These are phyloP conservation scores for Cornus controversa DNA, from an alignment of 148 eudicot species.

Conservation along the genomic window DNA sequence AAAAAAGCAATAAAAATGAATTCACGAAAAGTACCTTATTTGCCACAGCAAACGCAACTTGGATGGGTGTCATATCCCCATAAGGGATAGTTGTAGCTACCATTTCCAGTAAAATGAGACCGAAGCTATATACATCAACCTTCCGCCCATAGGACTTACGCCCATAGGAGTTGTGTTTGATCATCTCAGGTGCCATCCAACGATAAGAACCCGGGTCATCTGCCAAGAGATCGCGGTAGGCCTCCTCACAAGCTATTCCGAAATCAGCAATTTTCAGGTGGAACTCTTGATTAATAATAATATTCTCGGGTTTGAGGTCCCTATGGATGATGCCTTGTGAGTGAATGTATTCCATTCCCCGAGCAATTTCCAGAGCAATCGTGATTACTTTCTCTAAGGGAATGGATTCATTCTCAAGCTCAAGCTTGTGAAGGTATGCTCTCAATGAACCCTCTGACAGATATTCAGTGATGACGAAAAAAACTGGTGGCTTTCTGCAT, in stretches of 20 bases:
- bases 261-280: slow-evolving; percentile 89
- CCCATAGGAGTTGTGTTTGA: slow-evolving; percentile 71
- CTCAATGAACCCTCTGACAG: slow-evolving; percentile 83
- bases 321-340: slow-evolving; percentile 92
- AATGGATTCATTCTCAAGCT: slow-evolving; percentile 64
- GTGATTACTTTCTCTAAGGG: slow-evolving; percentile 53
- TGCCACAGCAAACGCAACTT: slow-evolving; percentile 96
- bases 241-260: slow-evolving; percentile 91
- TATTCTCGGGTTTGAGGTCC: slow-evolving; percentile 89
- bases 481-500: slow-evolving; percentile 77
- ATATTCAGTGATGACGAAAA: slow-evolving; percentile 72
- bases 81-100: slow-evolving; percentile 77
- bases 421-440: slow-evolving; percentile 79
- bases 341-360: slow-evolving; percentile 89
- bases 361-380: slow-evolving; percentile 78
- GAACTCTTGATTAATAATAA: slow-evolving; percentile 60
- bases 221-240: slow-evolving; percentile 62
- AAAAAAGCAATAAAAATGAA: slow-evolving; percentile 1
- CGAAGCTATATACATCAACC: slow-evolving; percentile 91
- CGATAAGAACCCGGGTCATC: slow-evolving; percentile 96
- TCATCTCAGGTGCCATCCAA: slow-evolving; percentile 99
- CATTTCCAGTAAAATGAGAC: slow-evolving; percentile 85
- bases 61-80: slow-evolving; percentile 87
- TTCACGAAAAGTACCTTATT: slow-evolving; percentile 52
- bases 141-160: slow-evolving; percentile 72